These are phyloP conservation scores for Taiozyma sp. DNA, from an alignment of 1,139 yeast genomes.

Conservation along the genomic window DNA sequence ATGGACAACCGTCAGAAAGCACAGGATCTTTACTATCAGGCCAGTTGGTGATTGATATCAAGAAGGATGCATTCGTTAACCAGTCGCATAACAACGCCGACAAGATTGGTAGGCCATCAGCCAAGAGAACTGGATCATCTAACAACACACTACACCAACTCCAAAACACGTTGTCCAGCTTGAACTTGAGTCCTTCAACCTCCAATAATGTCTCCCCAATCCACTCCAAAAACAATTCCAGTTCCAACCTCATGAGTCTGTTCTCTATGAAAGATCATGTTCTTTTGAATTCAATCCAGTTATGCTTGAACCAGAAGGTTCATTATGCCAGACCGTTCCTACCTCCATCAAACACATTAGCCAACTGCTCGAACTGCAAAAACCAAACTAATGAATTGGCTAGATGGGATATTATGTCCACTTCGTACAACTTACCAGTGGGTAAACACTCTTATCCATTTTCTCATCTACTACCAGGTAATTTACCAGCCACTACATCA, in stretches of 20 bases:
- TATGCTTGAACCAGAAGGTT: constrained; percentile 67
- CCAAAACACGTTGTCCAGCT: constrained; percentile 17
- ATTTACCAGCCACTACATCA: constrained; percentile 75
- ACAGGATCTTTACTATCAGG: constrained; percentile 88
- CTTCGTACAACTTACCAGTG: constrained; percentile 45
- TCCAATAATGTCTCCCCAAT: constrained; percentile 18
- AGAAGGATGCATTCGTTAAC: constrained; percentile 20
- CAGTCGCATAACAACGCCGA: constrained; percentile 14
- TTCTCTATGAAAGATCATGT: constrained; percentile 21
- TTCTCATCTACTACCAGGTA: constrained; percentile 86
- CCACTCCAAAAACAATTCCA: constrained; percentile 18
- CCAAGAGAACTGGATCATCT: constrained; percentile 13
- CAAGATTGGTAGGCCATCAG: constrained; percentile 10
- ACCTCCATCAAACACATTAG: constrained; percentile 44
- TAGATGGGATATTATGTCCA: constrained; percentile 78
- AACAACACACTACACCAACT: constrained; percentile 15
- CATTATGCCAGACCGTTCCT: constrained; percentile 60
- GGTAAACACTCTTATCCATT: constrained; percentile 90
- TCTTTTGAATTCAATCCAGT: constrained; percentile 39
- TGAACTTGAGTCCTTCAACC: constrained; percentile 18
- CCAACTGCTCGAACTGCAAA: constrained; percentile 54
- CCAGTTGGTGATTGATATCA: constrained; percentile 36
- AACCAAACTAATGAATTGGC: constrained; percentile 58
- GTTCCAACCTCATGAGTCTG: constrained; percentile 15
- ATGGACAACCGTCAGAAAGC: constrained; percentile 72